Evolutionary conservation across 345 rosid species (phyloP).

Genomic region (Camelina sativa): DNA sequence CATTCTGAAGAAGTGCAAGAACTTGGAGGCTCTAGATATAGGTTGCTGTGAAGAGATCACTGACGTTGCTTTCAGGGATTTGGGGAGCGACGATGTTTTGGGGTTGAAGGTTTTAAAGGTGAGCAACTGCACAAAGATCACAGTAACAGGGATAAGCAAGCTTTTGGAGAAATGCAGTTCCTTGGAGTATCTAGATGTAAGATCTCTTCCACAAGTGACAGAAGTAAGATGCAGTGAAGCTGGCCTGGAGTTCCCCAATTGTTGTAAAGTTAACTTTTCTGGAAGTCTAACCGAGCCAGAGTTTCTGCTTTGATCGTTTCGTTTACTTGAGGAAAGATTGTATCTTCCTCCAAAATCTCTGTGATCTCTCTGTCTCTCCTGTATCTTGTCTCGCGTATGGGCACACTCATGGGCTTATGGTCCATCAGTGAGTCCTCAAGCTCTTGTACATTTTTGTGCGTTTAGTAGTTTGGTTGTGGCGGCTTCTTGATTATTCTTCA

Average conservation of each 20-base stretch:
- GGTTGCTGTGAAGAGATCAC: conserved; percentile 91
- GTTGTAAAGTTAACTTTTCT: conserved; percentile 77
- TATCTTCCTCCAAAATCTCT: conserved; percentile 5
- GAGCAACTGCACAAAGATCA: conserved; percentile 75
- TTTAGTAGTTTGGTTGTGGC: conserved; percentile 14
- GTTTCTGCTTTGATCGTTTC: conserved; percentile 49
- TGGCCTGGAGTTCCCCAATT: conserved; percentile 68
- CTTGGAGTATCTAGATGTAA: conserved; percentile 78
- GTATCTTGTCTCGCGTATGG: conserved; percentile 15
- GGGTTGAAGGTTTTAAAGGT: conserved; percentile 72
- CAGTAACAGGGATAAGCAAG: conserved; percentile 66
- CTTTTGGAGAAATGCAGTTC: conserved; percentile 70
- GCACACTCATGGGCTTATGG: conserved; percentile 35
- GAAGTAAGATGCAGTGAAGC: conserved; percentile 80
- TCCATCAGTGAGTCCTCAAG: conserved; percentile 35
- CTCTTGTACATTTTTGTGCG: conserved; percentile 40
- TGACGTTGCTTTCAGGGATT: conserved; percentile 62
- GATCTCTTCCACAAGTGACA: conserved; percentile 81
- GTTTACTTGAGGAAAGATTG: conserved; percentile 16
- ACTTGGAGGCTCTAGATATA: conserved; percentile 83
- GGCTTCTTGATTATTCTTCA: conserved; percentile 11
- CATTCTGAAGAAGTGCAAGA: conserved; percentile 68
- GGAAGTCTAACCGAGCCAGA: conserved; percentile 76
- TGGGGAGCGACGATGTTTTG: conserved; percentile 49
- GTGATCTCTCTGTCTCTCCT: conserved; percentile 24